Evolutionary conservation across 371 early-diverging fungal genomes (phyloP).

Genomic region (Mucor lusitanicus): DNA sequence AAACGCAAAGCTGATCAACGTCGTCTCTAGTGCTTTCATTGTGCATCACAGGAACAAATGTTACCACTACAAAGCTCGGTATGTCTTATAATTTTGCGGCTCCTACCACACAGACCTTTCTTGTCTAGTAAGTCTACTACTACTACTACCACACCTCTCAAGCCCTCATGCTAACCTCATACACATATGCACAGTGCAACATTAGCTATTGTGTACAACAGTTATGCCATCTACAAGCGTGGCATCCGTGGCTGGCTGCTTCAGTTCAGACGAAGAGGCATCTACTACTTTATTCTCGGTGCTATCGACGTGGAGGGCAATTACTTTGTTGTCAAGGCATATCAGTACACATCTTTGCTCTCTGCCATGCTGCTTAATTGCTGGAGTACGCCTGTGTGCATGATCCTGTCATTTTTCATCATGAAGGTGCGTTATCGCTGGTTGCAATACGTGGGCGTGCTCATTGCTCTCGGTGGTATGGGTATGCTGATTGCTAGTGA

Average conservation of each 20-base stretch:
- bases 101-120: constrained; percentile 70
- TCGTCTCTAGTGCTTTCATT: constrained; percentile 50
- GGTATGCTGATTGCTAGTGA: constrained; percentile 65
- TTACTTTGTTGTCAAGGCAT: constrained; percentile 76
- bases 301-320: constrained; percentile 77
- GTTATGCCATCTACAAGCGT: constrained; percentile 52
- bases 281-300: constrained; percentile 58
- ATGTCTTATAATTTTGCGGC: constrained; percentile 51
- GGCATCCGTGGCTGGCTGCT: constrained; percentile 49
- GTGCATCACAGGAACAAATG: constrained; percentile 70
- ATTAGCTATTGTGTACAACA: constrained; percentile 66
- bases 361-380: constrained; percentile 74
- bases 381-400: constrained; percentile 71
- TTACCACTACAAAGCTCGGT: constrained; percentile 49
- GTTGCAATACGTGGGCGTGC: constrained; percentile 64
- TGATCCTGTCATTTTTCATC: constrained; percentile 60
- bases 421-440: constrained; percentile 58
- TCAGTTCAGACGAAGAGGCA: constrained; percentile 49
- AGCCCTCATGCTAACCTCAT: no score
- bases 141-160: no score
- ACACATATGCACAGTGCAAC: no score
- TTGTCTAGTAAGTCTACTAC: constrained; percentile 42
- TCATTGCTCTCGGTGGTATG: constrained; percentile 65
- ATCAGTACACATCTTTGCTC: constrained; percentile 67
- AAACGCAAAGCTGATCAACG: background rate